Evolutionary conservation across 345 rosid species (phyloP).

Genomic region (Pistacia atlantica): DNA sequence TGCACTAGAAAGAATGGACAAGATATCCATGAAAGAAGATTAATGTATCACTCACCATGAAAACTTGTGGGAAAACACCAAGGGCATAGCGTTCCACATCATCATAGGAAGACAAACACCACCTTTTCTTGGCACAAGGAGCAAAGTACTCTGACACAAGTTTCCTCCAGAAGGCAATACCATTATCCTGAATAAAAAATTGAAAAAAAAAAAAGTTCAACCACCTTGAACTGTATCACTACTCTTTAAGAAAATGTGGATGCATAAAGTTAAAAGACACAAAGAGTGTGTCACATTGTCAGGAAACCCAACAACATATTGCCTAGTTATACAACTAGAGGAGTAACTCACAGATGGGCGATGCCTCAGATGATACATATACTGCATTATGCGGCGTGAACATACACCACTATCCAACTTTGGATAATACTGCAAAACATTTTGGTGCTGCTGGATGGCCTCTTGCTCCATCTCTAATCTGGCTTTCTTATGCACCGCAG

Average conservation of each 20-base stretch:
- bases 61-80: conserved; percentile 37
- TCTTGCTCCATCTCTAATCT: conserved; percentile 17
- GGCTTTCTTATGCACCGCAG: conserved; percentile 14
- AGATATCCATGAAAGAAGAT: not conserved
- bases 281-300: not conserved
- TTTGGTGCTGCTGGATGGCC: conserved; percentile 12
- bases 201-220: not conserved
- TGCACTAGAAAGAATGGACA: too few species aligned
- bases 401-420: conserved; percentile 15
- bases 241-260: not conserved
- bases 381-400: conserved; percentile 26
- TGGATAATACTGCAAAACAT: conserved; percentile 7
- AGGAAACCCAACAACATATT: too few species aligned
- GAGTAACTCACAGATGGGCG: conserved; percentile 26
- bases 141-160: conserved; percentile 46
- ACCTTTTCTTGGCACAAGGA: conserved; percentile 39
- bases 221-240: not conserved
- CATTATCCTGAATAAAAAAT: conserved; percentile 32
- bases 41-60: conserved; percentile 11
- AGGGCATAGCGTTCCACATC: conserved; percentile 20
- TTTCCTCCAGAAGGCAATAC: conserved; percentile 47
- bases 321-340: not conserved
- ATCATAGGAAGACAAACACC: conserved; percentile 45
- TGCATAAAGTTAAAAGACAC: not conserved
- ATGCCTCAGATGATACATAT: conserved; percentile 29